Evolutionary conservation across 1,139 yeast species (phyloP).

Genomic region (Blastobotrys niveus): DNA sequence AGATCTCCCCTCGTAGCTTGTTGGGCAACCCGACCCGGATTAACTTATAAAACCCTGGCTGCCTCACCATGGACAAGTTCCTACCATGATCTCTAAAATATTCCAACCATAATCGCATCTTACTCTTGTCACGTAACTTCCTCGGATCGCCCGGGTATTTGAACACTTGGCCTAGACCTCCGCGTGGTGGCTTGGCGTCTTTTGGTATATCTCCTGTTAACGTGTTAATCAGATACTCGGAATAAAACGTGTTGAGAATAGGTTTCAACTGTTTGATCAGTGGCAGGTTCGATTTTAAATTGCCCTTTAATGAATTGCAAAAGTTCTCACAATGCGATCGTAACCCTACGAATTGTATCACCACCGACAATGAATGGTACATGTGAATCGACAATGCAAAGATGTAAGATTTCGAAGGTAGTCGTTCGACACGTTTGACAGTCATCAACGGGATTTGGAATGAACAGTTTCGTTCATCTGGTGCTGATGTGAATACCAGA

Average conservation of each 20-base stretch:
- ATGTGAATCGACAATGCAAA: conserved; percentile 72
- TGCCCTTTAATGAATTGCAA: conserved; percentile 58
- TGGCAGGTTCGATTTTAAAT: conserved; percentile 58
- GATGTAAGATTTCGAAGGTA: conserved; percentile 70
- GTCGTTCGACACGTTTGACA: conserved; percentile 76
- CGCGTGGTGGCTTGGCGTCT: conserved; percentile 48
- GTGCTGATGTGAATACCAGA: conserved; percentile 64
- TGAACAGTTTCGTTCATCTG: conserved; percentile 62
- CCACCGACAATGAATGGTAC: conserved; percentile 57
- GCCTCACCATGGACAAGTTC: conserved; percentile 67
- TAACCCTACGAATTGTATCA: conserved; percentile 72
- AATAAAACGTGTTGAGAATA: conserved; percentile 69
- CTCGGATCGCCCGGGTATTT: conserved; percentile 88
- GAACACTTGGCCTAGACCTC: conserved; percentile 77
- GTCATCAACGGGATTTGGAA: conserved; percentile 72
- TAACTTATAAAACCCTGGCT: conserved; percentile 73
- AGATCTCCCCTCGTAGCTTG: conserved; percentile 84
- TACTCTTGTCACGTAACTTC: conserved; percentile 72
- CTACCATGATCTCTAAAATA: conserved; percentile 79
- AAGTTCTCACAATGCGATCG: conserved; percentile 76
- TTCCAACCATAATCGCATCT: conserved; percentile 91
- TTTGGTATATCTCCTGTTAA: conserved; percentile 12
- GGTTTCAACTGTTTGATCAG: conserved; percentile 58
- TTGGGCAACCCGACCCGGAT: conserved; percentile 91
- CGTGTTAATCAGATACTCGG: conserved; percentile 65